phyloP scores from a whole-genome alignment of 2,329 filamentous ascomycete genomes.

The Knoxdaviesia proteae region DNA sequence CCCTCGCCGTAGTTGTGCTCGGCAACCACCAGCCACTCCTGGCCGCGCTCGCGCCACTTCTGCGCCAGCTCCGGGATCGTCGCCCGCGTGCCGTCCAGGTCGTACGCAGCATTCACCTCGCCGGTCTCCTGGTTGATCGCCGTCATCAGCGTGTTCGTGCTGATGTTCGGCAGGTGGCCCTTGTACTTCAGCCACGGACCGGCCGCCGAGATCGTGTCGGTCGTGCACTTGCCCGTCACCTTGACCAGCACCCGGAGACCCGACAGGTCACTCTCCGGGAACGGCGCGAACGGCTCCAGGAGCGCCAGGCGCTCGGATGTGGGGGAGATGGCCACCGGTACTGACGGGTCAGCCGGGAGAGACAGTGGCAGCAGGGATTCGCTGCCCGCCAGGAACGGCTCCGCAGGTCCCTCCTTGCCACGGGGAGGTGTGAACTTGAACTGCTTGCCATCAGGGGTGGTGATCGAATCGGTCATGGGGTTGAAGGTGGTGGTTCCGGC shows the following conservation, averaged over 20 bases:
- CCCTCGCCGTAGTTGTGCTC: conserved; percentile 97
- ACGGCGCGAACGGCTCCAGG: conserved; percentile 74
- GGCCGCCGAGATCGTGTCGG: conserved; percentile 92
- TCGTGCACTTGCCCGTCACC: conserved; percentile 93
- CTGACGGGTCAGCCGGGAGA: conserved; percentile 47
- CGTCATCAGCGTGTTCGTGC: conserved; percentile 89
- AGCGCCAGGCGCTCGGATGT: conserved; percentile 79
- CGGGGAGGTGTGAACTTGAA: conserved; percentile 73
- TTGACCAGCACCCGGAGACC: conserved; percentile 81
- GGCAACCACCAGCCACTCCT: conserved; percentile 81
- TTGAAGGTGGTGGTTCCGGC: conserved; percentile 89
- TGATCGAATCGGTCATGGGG: conserved; percentile 70
- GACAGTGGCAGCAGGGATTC: conserved; percentile 52
- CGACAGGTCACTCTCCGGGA: conserved; percentile 54
- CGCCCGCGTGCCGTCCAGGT: conserved; percentile 51
- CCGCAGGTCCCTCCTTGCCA: conserved; percentile 41
- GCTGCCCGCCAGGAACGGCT: conserved; percentile 59
- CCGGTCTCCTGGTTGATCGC: conserved; percentile 81
- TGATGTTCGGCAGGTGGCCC: conserved; percentile 94
- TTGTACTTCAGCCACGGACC: conserved; percentile 99
- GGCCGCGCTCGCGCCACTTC: conserved; percentile 56
- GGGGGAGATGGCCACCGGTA: conserved; percentile 60
- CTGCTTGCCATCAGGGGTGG: conserved; percentile 54
- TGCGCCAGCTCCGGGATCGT: conserved; percentile 76
- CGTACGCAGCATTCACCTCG: conserved; percentile 83